Conservation (phyloP, 768 basidiomycete genomes). For the Leccinum subgranulosum region DNA sequence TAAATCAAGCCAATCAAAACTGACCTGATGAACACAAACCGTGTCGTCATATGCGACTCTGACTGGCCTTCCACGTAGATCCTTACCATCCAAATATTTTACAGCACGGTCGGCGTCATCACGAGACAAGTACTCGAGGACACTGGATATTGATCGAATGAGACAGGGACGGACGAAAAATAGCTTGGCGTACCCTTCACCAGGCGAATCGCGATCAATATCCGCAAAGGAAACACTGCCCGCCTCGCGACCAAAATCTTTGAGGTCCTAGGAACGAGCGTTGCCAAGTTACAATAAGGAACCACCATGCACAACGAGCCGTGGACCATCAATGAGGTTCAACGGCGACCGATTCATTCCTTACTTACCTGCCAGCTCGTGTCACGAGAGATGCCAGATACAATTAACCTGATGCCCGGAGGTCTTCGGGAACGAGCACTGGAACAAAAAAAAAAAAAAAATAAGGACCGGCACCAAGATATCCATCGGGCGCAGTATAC, state of each 20-base stretch:
- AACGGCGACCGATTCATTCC: background rate
- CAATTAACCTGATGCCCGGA: slow-evolving; percentile 78
- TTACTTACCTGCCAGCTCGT: slow-evolving; percentile 98
- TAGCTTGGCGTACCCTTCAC: slow-evolving; percentile 69
- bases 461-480: slow-evolving; percentile 13
- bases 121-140: slow-evolving; percentile 85
- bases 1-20: background rate
- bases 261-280: slow-evolving; percentile 76
- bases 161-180: background rate
- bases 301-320: slow-evolving; percentile 11
- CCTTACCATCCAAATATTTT: slow-evolving; percentile 79
- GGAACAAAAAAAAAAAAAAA: slow-evolving; percentile 30
- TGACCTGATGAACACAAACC: slow-evolving; percentile 38
- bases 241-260: slow-evolving; percentile 94
- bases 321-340: slow-evolving; percentile 18
- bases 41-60: slow-evolving; percentile 65
- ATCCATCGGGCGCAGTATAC: slow-evolving; percentile 32
- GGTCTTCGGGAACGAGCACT: slow-evolving; percentile 71
- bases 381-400: slow-evolving; percentile 87
- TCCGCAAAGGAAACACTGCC: slow-evolving; percentile 94
- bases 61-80: slow-evolving; percentile 81
- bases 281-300: slow-evolving; percentile 15
- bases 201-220: slow-evolving; percentile 82
- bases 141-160: slow-evolving; percentile 40
- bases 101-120: slow-evolving; percentile 95